Percentiles rank a stretch among this genome's conserved stretches.
phyloP scores from a whole-genome alignment of 768 basidiomycete species.

The Sporobolomyces pararoseus region DNA sequence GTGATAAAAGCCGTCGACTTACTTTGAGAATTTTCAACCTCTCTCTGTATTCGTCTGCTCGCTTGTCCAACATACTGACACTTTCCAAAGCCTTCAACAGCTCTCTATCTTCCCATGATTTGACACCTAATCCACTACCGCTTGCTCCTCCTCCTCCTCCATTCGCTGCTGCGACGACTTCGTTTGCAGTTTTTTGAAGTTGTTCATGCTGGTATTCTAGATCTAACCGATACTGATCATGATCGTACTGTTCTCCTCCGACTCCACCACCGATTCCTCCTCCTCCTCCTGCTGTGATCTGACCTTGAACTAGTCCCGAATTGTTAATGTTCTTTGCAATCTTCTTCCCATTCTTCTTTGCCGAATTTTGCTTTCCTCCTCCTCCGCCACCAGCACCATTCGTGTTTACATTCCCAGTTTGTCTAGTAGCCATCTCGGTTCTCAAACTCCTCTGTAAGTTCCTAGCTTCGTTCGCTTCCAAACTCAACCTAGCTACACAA shows the following conservation, averaged over 20 bases:
- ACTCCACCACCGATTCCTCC: background rate
- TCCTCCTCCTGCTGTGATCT: background rate
- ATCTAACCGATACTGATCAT: background rate
- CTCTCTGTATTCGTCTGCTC: constrained; percentile 37
- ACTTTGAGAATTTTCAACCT: constrained; percentile 35
- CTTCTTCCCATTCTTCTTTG: constrained; percentile 3
- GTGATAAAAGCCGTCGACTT: background rate
- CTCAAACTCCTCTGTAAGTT: constrained; percentile 24
- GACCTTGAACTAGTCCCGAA: background rate
- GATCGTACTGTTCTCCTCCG: background rate
- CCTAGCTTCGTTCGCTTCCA: constrained; percentile 38
- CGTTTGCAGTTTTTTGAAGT: background rate
- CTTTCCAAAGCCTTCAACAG: constrained; percentile 33
- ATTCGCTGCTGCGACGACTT: constrained; percentile 3
- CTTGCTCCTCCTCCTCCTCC: background rate
- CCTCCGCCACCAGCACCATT: background rate
- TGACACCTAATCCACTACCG: background rate
- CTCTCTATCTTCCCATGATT: constrained; percentile 31
- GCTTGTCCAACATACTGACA: constrained; percentile 29
- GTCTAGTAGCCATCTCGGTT: constrained; percentile 13
- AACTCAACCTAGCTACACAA: constrained; percentile 31
- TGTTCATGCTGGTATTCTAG: constrained; percentile 1
- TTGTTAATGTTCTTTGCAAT: background rate
- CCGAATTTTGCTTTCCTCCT: background rate
- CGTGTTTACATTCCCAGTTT: background rate